Base-by-base conservation (phyloP, 805 yeast species). In the Lipomyces lipofer region DNA sequence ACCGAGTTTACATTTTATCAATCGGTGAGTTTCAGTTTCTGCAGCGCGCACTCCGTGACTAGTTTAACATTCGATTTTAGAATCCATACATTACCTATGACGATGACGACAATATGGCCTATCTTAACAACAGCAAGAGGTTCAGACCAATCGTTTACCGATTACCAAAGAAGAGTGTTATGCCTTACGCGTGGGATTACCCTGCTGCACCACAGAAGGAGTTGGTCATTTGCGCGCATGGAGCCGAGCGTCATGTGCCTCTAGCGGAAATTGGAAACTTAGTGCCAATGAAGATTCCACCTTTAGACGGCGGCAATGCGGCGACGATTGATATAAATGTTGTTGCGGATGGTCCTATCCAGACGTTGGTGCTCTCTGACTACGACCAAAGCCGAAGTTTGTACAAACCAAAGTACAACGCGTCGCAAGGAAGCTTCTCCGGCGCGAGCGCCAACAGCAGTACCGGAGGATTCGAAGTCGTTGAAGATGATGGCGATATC, bases 101-200 rank as follows among this genome's bases (percentile, higher is more conserved):
- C 28, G 80, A 80, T 54, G 86, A 83, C 54, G 84, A 81, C 54
- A 88, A 87, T 49, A 78, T 78, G 49, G 19, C 38, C 21, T 29
- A 38, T 35, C 35, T 51, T 13, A 33, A 43, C 21, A 50, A 25
- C 40, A 39, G 47, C 48, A 52, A 40, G 47, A 49, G 62, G 10
- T 91, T 85, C 71, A 83, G 81, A 58, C 97, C 97, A 0, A 77
- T 89, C 9, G 82, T 78, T 64, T 94, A 92, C 68, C 79, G 81
- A 43, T 77, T 95, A 10, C 97, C 98, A 0, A 83, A 95, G 1
- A 82, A 82, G 65, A 87, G 96, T 71, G 95, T 89, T 1, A 94
- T 94, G 98, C 97, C 98, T 0, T 94, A 94, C 69, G 88, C 99
- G 0, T 94, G 97, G 91, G 99, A 94, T 68, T 94, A 80, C 71